These are phyloP conservation scores for Testicularia cyperi DNA, from an alignment of 1,284 basidiomycete genomes.

Conservation along the genomic window DNA sequence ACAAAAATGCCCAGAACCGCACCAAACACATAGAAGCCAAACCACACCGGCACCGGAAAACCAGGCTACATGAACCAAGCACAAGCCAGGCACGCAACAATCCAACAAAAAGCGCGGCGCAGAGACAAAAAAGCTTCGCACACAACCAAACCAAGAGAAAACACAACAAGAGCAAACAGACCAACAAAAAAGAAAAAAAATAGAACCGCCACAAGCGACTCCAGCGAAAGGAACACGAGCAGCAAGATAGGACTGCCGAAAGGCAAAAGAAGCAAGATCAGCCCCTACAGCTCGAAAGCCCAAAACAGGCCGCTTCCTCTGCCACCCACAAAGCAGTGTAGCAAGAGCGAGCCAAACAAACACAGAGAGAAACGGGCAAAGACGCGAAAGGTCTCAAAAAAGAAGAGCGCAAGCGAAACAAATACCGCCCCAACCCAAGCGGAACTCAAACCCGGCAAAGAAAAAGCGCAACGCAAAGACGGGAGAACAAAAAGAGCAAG, in stretches of 20 bases:
- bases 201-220: slow-evolving; percentile 27
- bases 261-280: slow-evolving; percentile 21
- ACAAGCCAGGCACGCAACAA: slow-evolving; percentile 6
- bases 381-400: slow-evolving; percentile 10
- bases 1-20: slow-evolving; percentile 24
- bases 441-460: slow-evolving; percentile 25
- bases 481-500: slow-evolving; percentile 19
- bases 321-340: slow-evolving; percentile 30
- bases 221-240: slow-evolving; percentile 25
- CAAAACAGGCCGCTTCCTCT: slow-evolving; percentile 21
- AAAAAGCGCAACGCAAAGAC: slow-evolving; percentile 34
- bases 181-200: slow-evolving; percentile 25
- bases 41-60: slow-evolving; percentile 18
- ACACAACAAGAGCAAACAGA: slow-evolving; percentile 36
- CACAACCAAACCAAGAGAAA: slow-evolving; percentile 34
- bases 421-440: slow-evolving; percentile 20
- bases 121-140: slow-evolving; percentile 28
- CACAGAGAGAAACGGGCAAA: slow-evolving; percentile 19
- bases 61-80: slow-evolving; percentile 7
- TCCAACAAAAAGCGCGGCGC: slow-evolving; percentile 21
- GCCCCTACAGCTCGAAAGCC: slow-evolving; percentile 21
- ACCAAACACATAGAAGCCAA: slow-evolving; percentile 40
- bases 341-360: slow-evolving; percentile 22
- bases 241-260: slow-evolving; percentile 30
- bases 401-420: slow-evolving; percentile 27